Conservation (phyloP, 1,139 yeast genomes). For the Petasospora rhodanensis region DNA sequence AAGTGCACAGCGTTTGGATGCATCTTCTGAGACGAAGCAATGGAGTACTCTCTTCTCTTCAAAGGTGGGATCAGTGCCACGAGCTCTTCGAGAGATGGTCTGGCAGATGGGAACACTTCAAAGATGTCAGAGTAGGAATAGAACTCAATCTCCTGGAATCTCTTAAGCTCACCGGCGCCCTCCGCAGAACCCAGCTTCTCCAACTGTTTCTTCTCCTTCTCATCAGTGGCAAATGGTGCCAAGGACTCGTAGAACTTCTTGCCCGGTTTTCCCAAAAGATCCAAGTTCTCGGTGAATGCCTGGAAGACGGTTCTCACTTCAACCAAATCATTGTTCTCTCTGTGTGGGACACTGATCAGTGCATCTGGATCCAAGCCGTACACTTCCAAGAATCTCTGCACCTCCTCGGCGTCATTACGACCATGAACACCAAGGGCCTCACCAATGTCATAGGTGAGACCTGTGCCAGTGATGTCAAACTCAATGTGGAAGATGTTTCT, state of each 20-base stretch:
- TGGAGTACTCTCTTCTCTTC: conserved; percentile 98
- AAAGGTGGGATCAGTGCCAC: conserved; percentile 74
- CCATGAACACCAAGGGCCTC: conserved; percentile 97
- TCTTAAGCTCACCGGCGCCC: conserved; percentile 84
- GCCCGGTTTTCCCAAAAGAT: conserved; percentile 92
- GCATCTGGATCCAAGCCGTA: conserved; percentile 71
- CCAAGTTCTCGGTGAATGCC: conserved; percentile 73
- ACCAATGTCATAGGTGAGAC: conserved; percentile 87
- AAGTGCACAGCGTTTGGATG: conserved; percentile 91
- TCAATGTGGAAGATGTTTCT: conserved; percentile 97
- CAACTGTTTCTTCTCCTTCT: conserved; percentile 57
- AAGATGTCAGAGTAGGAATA: conserved; percentile 79
- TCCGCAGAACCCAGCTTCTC: conserved; percentile 65
- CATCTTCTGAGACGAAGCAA: conserved; percentile 91
- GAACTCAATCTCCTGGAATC: conserved; percentile 80
- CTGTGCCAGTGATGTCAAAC: conserved; percentile 88
- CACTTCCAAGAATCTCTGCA: conserved; percentile 60
- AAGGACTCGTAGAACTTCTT: conserved; percentile 88
- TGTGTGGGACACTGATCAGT: conserved; percentile 66
- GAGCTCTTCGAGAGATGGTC: conserved; percentile 72
- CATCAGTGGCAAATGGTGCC: conserved; percentile 69
- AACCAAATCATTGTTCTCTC: conserved; percentile 49
- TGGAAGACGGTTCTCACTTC: conserved; percentile 84
- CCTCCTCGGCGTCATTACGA: conserved; percentile 65
- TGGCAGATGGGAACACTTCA: conserved; percentile 75